phyloP scores from a whole-genome alignment of 768 basidiomycete species.

The Amanita jacksonii region DNA sequence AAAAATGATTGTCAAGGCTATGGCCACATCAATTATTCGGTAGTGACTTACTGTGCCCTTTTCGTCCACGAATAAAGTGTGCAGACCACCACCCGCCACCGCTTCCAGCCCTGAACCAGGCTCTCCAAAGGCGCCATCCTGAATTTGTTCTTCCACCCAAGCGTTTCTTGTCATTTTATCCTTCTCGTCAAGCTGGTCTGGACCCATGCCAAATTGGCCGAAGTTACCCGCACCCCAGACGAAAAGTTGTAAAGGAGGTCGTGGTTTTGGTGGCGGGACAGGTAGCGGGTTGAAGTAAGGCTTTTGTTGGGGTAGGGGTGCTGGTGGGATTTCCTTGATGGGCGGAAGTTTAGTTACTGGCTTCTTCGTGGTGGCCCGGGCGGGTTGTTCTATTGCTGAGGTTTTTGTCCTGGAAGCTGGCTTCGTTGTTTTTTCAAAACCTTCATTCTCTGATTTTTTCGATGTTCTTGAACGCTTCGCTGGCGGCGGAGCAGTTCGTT shows the following conservation, averaged over 20 bases:
- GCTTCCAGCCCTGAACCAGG: conserved; percentile 74
- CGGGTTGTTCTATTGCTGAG: conserved; percentile 11
- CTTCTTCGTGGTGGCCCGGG: conserved; percentile 14
- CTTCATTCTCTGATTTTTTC: conserved; percentile 36
- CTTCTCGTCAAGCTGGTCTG: conserved; percentile 60
- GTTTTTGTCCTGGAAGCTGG: conserved; percentile 12
- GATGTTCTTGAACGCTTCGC: conserved; percentile 39
- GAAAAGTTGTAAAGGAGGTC: conserved; percentile 68
- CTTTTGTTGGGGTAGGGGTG: conserved; percentile 31
- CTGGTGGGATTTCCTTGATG: conserved; percentile 18
- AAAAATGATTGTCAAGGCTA: conserved; percentile 7
- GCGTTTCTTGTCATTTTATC: conserved; percentile 66
- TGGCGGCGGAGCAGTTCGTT: conserved; percentile 31
- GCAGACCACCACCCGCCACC: conserved; percentile 79
- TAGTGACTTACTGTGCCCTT: conserved; percentile 75
- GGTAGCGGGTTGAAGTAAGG: conserved; percentile 65
- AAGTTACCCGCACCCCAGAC: conserved; percentile 91
- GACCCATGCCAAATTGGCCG: conserved; percentile 92
- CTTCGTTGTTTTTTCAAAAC: conserved; percentile 12
- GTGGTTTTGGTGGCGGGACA: conserved; percentile 38
- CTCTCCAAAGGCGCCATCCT: conserved; percentile 60
- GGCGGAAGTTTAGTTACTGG: conserved; percentile 14
- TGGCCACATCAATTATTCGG: conserved; percentile 6
- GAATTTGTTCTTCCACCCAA: conserved; percentile 71
- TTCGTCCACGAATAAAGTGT: conserved; percentile 83